Conservation (phyloP, 768 basidiomycete genomes). For the Mycena maculata region DNA sequence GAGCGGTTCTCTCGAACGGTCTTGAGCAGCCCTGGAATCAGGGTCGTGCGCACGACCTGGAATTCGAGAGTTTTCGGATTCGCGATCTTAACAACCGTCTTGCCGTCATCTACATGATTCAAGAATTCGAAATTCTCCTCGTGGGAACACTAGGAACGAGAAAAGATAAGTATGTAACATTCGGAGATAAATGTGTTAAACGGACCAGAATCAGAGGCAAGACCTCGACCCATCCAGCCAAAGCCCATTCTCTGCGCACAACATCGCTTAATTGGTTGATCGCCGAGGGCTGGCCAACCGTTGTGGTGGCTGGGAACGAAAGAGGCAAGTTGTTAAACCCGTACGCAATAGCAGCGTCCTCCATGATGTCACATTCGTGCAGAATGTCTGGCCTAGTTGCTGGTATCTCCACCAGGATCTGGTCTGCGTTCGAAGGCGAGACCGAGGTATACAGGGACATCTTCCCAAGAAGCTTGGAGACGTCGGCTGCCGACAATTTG, state of each 20-base stretch:
- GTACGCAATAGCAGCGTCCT: constrained; percentile 97
- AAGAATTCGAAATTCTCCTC: constrained; percentile 98
- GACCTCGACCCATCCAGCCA: constrained; percentile 96
- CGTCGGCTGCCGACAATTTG: constrained; percentile 70
- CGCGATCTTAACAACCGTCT: constrained; percentile 87
- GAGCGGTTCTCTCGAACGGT: constrained; percentile 97
- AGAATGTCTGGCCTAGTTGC: constrained; percentile 98
- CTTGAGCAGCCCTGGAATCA: constrained; percentile 96
- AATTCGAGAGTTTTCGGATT: constrained; percentile 99
- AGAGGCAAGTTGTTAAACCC: constrained; percentile 97
- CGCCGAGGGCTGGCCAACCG: constrained; percentile 91
- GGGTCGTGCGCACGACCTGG: constrained; percentile 96
- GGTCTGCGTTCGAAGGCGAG: constrained; percentile 69
- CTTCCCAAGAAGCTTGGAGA: constrained; percentile 77
- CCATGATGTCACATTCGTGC: constrained; percentile 98
- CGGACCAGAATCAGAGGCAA: constrained; percentile 92
- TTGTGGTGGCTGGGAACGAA: constrained; percentile 92
- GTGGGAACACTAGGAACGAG: constrained; percentile 83
- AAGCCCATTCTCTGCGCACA: constrained; percentile 89
- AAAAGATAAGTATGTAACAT: constrained; percentile 15
- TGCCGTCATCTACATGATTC: constrained; percentile 86
- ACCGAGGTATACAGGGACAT: constrained; percentile 81
- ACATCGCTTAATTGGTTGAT: constrained; percentile 93
- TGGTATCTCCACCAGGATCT: constrained; percentile 82
- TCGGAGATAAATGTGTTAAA: constrained; percentile 13